Evolutionary conservation across 2,329 filamentous ascomycete genomes (phyloP).

Genomic region (Neonectria punicea): DNA sequence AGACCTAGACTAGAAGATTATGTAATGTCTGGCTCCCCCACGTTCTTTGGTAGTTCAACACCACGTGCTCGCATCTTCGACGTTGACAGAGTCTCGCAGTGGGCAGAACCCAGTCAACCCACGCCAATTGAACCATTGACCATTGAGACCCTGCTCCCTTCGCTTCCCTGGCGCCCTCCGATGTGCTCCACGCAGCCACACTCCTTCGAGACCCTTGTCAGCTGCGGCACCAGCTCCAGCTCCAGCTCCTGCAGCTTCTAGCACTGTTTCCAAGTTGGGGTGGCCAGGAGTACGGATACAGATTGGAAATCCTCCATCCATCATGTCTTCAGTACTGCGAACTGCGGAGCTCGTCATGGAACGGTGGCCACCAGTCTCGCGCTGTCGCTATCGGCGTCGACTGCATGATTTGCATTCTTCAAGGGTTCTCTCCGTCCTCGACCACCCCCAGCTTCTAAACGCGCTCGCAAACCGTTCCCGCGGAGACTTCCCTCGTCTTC

Average conservation of each 20-base stretch:
- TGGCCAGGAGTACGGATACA: background rate
- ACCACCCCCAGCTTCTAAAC: slow-evolving; percentile 5
- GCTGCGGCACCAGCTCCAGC: background rate
- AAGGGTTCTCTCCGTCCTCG: slow-evolving; percentile 1
- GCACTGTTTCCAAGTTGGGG: background rate
- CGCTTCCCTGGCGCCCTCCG: background rate
- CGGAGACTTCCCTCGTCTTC: slow-evolving; percentile 18
- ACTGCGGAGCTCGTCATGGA: background rate
- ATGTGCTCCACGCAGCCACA: slow-evolving; percentile 8
- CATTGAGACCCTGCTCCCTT: slow-evolving; percentile 12
- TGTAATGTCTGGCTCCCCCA: slow-evolving; percentile 25
- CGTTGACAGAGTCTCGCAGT: slow-evolving; percentile 25
- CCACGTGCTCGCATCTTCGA: slow-evolving; percentile 36
- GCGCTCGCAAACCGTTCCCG: slow-evolving; percentile 13
- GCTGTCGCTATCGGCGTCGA: background rate
- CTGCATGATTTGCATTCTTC: slow-evolving; percentile 18
- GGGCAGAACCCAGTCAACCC: slow-evolving; percentile 15
- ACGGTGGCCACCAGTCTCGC: background rate
- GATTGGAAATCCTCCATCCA: background rate
- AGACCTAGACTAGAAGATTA: background rate
- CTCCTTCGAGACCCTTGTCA: background rate
- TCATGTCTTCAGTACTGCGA: background rate
- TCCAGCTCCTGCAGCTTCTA: background rate
- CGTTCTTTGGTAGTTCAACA: slow-evolving; percentile 32
- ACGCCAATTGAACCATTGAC: slow-evolving; percentile 11